Percentiles rank a stretch among this genome's conserved stretches.
These are phyloP conservation scores for Fusarium irregulare DNA, from an alignment of 2,329 filamentous ascomycete genomes.

Conservation along the genomic window DNA sequence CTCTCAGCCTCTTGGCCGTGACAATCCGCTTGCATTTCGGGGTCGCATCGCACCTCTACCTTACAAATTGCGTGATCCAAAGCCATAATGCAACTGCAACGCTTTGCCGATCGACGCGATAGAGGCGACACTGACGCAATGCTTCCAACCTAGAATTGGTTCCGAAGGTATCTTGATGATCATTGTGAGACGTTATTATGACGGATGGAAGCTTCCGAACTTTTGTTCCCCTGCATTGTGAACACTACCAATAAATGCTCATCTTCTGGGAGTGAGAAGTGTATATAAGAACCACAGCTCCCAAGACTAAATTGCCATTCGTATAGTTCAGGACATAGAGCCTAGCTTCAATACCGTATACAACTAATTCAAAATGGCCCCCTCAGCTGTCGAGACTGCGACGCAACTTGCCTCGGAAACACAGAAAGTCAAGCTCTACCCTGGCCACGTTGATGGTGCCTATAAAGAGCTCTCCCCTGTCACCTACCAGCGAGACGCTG, in stretches of 20 bases:
- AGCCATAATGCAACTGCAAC: background rate
- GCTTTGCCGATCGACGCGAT: constrained; percentile 15
- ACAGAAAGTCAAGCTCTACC: constrained; percentile 44
- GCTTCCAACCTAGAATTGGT: constrained; percentile 5
- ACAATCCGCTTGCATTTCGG: background rate
- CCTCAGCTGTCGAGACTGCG: constrained; percentile 42
- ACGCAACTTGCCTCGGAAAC: constrained; percentile 15
- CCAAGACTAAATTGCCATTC: background rate
- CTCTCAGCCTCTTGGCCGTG: background rate
- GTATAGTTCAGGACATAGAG: no score
- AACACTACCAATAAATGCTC: background rate
- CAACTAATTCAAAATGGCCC: constrained; percentile 33
- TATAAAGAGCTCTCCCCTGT: constrained; percentile 44
- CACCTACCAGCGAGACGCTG: constrained; percentile 34
- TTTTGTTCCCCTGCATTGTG: constrained; percentile 24
- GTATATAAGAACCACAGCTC: constrained; percentile 31
- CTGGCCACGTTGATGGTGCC: constrained; percentile 41
- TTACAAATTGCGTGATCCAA: constrained; percentile 41
- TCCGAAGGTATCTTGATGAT: background rate
- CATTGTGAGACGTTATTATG: background rate
- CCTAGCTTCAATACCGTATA: no score
- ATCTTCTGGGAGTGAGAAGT: background rate
- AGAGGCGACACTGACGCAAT: constrained; percentile 33
- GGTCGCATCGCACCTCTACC: background rate
- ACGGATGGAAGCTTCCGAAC: constrained; percentile 17